These are phyloP conservation scores for Cladosporium austrohemisphaericum DNA, from an alignment of 2,329 filamentous ascomycete genomes.

Conservation along the genomic window DNA sequence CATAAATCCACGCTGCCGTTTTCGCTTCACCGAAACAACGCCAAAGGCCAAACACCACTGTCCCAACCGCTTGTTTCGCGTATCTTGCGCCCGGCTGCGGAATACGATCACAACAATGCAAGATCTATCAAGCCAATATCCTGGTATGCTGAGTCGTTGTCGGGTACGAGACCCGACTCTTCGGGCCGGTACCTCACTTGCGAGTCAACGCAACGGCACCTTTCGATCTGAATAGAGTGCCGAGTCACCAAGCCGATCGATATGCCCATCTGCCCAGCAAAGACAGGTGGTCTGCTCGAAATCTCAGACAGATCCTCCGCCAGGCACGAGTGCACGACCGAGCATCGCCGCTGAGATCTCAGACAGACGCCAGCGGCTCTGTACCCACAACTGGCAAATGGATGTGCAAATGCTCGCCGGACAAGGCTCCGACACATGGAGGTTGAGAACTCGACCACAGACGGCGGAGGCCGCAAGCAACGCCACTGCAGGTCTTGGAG, in stretches of 20 bases:
- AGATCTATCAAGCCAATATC: neutral
- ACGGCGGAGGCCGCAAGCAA: no score
- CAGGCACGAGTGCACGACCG: neutral
- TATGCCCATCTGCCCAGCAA: neutral
- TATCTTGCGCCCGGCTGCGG: neutral
- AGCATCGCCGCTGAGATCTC: constrained; percentile 15
- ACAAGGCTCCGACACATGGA: neutral
- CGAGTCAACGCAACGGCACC: neutral
- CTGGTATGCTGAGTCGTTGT: neutral
- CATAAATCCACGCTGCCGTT: no score
- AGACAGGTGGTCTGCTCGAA: constrained; percentile 13
- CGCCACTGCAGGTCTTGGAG: neutral
- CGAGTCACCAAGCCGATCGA: neutral
- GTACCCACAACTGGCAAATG: neutral
- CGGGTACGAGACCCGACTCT: neutral
- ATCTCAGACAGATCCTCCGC: constrained; percentile 1
- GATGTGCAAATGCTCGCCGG: no score
- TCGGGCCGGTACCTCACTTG: constrained; percentile 1
- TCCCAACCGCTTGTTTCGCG: neutral
- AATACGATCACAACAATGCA: constrained; percentile 2
- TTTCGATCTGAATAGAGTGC: no score
- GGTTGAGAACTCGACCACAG: no score
- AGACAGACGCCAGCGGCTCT: neutral
- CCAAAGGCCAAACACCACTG: no score
- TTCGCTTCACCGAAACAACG: no score